phyloP scores from a whole-genome alignment of 805 yeast genomes.

The Sugiyamaella floridensis region DNA sequence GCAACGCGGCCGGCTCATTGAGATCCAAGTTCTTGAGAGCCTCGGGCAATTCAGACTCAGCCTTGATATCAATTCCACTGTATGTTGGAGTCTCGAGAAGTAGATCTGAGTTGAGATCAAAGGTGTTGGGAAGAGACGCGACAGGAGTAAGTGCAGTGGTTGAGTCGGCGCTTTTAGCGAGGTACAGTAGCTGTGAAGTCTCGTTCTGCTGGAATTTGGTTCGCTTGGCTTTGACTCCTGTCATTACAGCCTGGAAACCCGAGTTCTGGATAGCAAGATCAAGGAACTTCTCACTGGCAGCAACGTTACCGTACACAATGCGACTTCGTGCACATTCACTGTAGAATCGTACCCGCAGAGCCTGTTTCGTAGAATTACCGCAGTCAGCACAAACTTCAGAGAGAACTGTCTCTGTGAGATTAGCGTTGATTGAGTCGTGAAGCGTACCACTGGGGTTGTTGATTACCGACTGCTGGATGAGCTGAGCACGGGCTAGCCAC shows the following conservation, averaged over 20 bases:
- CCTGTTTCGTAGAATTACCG: constrained; percentile 20
- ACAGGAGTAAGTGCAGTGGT: constrained; percentile 10
- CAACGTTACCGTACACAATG: constrained; percentile 29
- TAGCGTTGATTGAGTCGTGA: constrained; percentile 20
- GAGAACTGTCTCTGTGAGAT: constrained; percentile 21
- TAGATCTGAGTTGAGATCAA: constrained; percentile 66
- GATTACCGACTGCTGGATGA: constrained; percentile 31
- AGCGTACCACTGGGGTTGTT: constrained; percentile 22
- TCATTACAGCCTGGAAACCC: constrained; percentile 55
- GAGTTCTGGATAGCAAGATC: constrained; percentile 39
- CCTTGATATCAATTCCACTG: constrained; percentile 41
- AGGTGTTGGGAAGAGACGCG: constrained; percentile 25
- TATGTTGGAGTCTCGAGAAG: constrained; percentile 68
- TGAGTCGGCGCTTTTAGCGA: constrained; percentile 42
- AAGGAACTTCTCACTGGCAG: constrained; percentile 18
- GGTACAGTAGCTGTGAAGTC: constrained; percentile 65
- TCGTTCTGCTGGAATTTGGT: constrained; percentile 73
- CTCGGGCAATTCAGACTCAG: constrained; percentile 29
- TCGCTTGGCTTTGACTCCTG: constrained; percentile 84
- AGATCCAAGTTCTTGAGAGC: constrained; percentile 51
- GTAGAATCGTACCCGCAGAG: constrained; percentile 42
- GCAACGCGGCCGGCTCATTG: constrained; percentile 68
- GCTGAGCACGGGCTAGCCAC: constrained; percentile 31
- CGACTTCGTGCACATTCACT: constrained; percentile 59
- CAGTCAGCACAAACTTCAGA: constrained; percentile 3